Conservation (phyloP, 2,329 filamentous ascomycete species). For the Aureobasidium mangrovei region DNA sequence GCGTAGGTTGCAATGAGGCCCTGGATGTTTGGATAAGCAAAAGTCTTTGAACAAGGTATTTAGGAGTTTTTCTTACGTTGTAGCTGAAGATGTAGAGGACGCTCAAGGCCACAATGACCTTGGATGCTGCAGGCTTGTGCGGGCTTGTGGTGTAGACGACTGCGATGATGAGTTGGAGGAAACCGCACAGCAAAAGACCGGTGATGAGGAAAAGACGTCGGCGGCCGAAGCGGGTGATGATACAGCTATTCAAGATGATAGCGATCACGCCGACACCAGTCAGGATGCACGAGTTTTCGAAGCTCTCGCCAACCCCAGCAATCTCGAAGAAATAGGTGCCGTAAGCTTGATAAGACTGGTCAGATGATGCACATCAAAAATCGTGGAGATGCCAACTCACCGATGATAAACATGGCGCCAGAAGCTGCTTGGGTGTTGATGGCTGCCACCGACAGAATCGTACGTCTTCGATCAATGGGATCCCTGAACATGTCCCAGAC, state of each 20-base stretch:
- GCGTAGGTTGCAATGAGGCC: slow-evolving; percentile 46
- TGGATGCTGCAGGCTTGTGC: slow-evolving; percentile 30
- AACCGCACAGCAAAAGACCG: slow-evolving; percentile 44
- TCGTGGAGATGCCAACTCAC: neutral
- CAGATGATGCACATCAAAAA: neutral
- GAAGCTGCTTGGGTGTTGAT: slow-evolving; percentile 31
- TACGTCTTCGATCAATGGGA: slow-evolving; percentile 28
- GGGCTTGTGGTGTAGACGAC: slow-evolving; percentile 41
- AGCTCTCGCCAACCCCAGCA: slow-evolving; percentile 47
- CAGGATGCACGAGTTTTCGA: slow-evolving; percentile 50
- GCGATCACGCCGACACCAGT: slow-evolving; percentile 47
- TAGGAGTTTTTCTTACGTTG: slow-evolving; percentile 26
- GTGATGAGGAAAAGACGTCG: slow-evolving; percentile 45
- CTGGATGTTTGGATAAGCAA: neutral
- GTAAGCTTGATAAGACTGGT: slow-evolving; percentile 30
- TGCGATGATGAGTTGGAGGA: slow-evolving; percentile 48
- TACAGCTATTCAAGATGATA: slow-evolving; percentile 44
- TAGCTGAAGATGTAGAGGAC: slow-evolving; percentile 48
- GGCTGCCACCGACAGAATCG: slow-evolving; percentile 28
- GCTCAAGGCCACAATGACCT: slow-evolving; percentile 45
- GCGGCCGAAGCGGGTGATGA: slow-evolving; percentile 46
- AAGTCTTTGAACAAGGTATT: slow-evolving; percentile 18
- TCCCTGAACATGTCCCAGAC: slow-evolving; percentile 31
- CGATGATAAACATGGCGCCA: slow-evolving; percentile 33
- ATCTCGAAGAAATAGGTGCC: slow-evolving; percentile 54